phyloP scores from a whole-genome alignment of 305 asterid genomes.

The Ajuga reptans region DNA sequence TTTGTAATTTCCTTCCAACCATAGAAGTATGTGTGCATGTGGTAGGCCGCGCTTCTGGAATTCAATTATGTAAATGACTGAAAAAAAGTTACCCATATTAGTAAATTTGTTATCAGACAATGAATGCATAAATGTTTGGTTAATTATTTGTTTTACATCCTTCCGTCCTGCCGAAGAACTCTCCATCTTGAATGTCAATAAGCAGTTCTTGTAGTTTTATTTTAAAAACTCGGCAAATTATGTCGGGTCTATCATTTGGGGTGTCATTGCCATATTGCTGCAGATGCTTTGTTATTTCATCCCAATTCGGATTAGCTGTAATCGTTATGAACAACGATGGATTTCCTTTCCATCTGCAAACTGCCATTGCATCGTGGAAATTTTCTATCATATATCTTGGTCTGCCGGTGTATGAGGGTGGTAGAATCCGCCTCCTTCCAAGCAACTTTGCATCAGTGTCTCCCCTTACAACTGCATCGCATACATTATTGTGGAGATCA shows the following conservation, averaged over 20 bases:
- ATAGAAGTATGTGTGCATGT: not conserved
- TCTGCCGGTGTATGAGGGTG: not conserved
- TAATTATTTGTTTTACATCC: too few relatives aligned
- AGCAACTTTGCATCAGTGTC: not conserved
- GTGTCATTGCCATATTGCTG: not conserved
- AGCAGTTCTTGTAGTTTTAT: too few relatives aligned
- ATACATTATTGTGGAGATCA: not conserved
- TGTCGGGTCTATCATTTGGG: too few relatives aligned
- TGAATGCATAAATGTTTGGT: too few relatives aligned
- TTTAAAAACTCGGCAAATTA: too few relatives aligned
- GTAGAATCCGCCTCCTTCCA: not conserved
- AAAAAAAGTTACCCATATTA: too few relatives aligned
- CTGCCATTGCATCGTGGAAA: not conserved
- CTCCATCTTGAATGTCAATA: too few relatives aligned
- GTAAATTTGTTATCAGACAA: too few relatives aligned
- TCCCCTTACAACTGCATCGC: not conserved
- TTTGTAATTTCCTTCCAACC: not conserved
- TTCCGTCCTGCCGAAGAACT: too few relatives aligned
- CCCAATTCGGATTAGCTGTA: not conserved
- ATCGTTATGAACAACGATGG: not conserved
- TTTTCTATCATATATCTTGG: too few relatives aligned
- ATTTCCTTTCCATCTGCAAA: not conserved
- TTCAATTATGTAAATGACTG: not conserved
- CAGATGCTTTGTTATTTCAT: not conserved
- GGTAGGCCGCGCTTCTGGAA: not conserved